Evolutionary conservation across 2,329 filamentous ascomycete species (phyloP), one percentile per base, ranked within the genome.

Genomic region (Microdochium trichocladiopsis): DNA sequence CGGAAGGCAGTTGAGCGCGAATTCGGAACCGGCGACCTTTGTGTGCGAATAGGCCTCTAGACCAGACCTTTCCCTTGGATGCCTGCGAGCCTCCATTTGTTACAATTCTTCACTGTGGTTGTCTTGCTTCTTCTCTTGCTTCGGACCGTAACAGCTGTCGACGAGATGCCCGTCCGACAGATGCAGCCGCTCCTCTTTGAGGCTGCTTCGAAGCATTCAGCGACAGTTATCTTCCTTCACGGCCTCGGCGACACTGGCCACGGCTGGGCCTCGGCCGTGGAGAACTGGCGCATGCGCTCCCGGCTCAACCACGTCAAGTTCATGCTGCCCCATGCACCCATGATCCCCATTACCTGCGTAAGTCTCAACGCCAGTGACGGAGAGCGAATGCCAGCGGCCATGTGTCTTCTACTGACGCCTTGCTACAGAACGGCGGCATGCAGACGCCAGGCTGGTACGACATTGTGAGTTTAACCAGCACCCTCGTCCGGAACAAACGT

Each of bases 211-310:
- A 62, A 83, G 65, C 94, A 97, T 72, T 96, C 94, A 36, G 91
- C 91, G 23, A 96, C 93, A 2, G 87, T 97, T 62, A 97, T 99
- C 63, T 91, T 96, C 71, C 80, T 89, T 50, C 94, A 99, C 69
- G 94, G 94, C 14, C 77, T 99, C 37, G 94, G 94, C 57, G 94
- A 97, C 67, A 87, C 78, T 25, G 88, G 87, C 45, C 76, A 82
- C 59, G 88, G 88, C 60, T 93, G 89, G 92, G 80, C 87, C 47
- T 84, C 83, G 53, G 81, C 94, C 21, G 90, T 94, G 28, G 86
- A 95, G 74, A 90, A 93, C 70, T 96, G 88, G 87, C 84, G 90
- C 52, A 79, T 86, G 31, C 81, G 88, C 50, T 81, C 84, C 68
- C 86, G 86, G 64, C 90, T 97, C 57, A 83, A 91, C 53, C 88